phyloP scores from a whole-genome alignment of 1,139 yeast species.

The Petasospora fabianii region DNA sequence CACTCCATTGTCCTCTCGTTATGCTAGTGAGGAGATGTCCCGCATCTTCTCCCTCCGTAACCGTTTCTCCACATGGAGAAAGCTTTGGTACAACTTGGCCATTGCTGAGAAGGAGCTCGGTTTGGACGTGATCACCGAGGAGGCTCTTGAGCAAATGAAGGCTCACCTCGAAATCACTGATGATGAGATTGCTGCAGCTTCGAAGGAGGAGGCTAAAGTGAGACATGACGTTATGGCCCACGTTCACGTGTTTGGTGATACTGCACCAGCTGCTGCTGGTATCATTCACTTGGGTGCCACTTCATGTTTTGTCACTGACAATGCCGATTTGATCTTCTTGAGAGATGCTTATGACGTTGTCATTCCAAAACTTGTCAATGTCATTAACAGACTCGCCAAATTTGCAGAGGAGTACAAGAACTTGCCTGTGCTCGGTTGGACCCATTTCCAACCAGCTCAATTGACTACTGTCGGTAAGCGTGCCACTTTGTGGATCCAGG shows the following conservation, averaged over 20 bases:
- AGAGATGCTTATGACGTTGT: conserved; percentile 93
- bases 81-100: conserved; percentile 93
- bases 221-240: conserved; percentile 99
- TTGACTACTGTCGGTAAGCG: conserved; percentile 98
- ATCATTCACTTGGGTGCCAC: conserved; percentile 98
- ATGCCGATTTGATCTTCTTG: conserved; percentile 93
- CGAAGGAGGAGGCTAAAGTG: conserved; percentile 93
- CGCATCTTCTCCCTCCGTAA: conserved; percentile 85
- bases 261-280: conserved; percentile 96
- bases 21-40: conserved; percentile 98
- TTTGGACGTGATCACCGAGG: conserved; percentile 75
- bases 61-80: conserved; percentile 98
- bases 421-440: conserved; percentile 97
- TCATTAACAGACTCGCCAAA: conserved; percentile 81
- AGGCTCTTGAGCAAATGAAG: conserved; percentile 85
- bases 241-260: conserved; percentile 89
- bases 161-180: conserved; percentile 79
- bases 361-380: conserved; percentile 93
- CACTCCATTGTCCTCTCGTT: conserved; percentile 93
- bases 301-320: conserved; percentile 95
- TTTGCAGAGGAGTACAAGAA: conserved; percentile 93
- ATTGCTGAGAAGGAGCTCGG: conserved; percentile 94
- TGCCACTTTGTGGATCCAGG: conserved; percentile 97
- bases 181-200: conserved; percentile 84
- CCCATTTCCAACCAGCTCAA: conserved; percentile 99